Evolutionary conservation across 176 grass and related monocot genomes (phyloP).

Genomic region (Canna indica): DNA sequence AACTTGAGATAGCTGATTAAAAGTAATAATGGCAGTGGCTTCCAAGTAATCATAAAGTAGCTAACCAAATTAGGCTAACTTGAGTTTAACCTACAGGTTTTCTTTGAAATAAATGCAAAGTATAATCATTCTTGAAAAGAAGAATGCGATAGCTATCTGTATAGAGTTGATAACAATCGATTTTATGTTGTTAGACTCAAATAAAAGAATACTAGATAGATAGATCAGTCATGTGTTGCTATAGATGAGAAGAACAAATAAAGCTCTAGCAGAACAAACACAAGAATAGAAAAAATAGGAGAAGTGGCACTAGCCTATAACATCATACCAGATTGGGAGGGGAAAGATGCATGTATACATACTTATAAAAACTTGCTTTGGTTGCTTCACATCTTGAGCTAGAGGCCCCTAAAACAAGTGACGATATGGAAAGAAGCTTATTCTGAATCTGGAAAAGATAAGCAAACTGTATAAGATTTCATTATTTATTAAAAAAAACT

Average conservation of each 20-base stretch:
- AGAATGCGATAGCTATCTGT: neutral
- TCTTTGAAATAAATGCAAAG: too few relatives aligned
- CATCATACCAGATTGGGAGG: neutral
- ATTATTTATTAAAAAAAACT: neutral
- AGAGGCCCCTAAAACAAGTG: constrained; percentile 25
- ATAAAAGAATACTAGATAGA: too few relatives aligned
- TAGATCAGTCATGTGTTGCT: too few relatives aligned
- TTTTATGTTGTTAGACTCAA: neutral
- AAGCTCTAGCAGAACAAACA: neutral
- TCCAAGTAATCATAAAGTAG: neutral
- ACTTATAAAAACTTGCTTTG: constrained; percentile 43
- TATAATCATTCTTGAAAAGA: too few relatives aligned
- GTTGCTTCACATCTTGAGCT: constrained; percentile 44
- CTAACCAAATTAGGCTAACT: neutral
- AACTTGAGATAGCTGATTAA: neutral
- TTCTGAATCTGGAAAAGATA: constrained; percentile 35
- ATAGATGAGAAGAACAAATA: neutral
- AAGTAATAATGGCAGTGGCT: neutral
- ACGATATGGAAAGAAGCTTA: constrained; percentile 26
- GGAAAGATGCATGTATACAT: constrained; percentile 27
- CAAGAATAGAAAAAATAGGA: neutral
- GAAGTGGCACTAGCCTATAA: neutral
- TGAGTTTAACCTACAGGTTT: too few relatives aligned
- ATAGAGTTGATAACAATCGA: neutral
- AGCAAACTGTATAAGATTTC: neutral